Base-by-base conservation (phyloP, 768 basidiomycete species). In the Dioszegia hungarica region DNA sequence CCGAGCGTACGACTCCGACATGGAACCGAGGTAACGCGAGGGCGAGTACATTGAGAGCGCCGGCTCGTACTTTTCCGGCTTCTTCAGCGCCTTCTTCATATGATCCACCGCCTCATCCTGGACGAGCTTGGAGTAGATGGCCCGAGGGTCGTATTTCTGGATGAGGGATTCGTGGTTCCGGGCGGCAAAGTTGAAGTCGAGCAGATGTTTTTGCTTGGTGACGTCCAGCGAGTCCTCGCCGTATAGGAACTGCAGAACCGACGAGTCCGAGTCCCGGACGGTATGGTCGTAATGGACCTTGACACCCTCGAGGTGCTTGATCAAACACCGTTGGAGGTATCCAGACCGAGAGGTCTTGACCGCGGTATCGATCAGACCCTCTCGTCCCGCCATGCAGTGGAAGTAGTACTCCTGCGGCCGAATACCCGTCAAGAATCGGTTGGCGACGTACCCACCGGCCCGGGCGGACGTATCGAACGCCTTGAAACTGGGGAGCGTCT, bases 341-440 rank as follows among this genome's bases (percentile, higher is more conserved):
- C 95, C 95, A 3, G 95, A 98, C 53, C 95, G 91, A 61, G 88
- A 90, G 3, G 95, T 99, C 79, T 99, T 99, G 75, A 99, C 94
- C 34, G 95, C 95, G 5, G 95, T 99, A 72, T 99, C 95, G 70
- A 99, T 99, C 36, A 99, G 82, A 71, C 95, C 95, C 79, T 99
- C 95, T 66, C 95, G 85, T 50, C 95, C 95, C 56, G 95, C 95
- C 95, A 99, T 99, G 74, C 95, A 98, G 78, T 99, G 95, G 82
- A 99, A 99, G 79, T 95, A 99, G 78, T 97, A 99, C 76, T 99
- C 95, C 74, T 99, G 95, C 0, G 95, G 95, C 66, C 88, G 89
- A 75, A 99, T 85, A 53, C 95, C 95, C 6, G 95, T 98, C 80
- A 99, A 83, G 82, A 99, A 99, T 33, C 95, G 90, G 75, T 94